Percentiles rank a stretch among this genome's conserved stretches.
These are phyloP conservation scores for Globisporangium cylindrosporum DNA, from an alignment of 352 stramenopile species.

Conservation along the genomic window DNA sequence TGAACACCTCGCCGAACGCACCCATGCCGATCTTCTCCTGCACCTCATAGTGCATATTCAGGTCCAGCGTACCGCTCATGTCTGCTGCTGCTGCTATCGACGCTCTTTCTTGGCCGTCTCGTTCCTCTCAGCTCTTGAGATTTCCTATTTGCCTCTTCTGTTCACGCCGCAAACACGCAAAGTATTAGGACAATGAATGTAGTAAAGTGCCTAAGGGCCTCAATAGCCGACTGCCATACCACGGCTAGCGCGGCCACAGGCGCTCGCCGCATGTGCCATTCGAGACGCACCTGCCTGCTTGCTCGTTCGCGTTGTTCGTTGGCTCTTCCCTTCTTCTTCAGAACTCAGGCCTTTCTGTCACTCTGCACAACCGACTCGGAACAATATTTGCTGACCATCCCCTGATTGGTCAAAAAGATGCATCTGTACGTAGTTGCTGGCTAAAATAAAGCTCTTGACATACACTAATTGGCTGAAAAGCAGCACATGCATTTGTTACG, in stretches of 20 bases:
- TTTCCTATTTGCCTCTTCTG: background rate
- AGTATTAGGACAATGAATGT: background rate
- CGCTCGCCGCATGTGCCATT: background rate
- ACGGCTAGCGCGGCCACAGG: too few relatives aligned
- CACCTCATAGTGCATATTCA: slow-evolving; percentile 68
- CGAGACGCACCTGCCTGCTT: slow-evolving; percentile 8
- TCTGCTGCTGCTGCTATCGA: background rate
- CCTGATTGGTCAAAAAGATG: background rate
- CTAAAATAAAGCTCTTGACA: slow-evolving; percentile 1
- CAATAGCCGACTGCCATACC: background rate
- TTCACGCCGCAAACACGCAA: background rate
- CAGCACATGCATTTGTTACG: background rate
- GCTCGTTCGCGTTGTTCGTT: background rate
- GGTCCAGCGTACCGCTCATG: slow-evolving; percentile 53
- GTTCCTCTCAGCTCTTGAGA: background rate
- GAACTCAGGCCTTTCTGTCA: background rate
- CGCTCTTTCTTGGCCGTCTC: background rate
- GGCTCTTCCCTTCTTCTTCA: slow-evolving; percentile 6
- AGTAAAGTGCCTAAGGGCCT: background rate
- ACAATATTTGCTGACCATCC: background rate
- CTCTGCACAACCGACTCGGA: background rate
- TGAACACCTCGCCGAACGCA: slow-evolving; percentile 82
- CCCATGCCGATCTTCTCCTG: slow-evolving; percentile 78
- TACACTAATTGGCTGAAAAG: slow-evolving; percentile 6
- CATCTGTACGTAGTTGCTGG: slow-evolving; percentile 2